Percentiles rank a stretch among this genome's conserved stretches.
These are phyloP conservation scores for Acacia acuminata DNA, from an alignment of 306 rosid genomes.

Conservation along the genomic window DNA sequence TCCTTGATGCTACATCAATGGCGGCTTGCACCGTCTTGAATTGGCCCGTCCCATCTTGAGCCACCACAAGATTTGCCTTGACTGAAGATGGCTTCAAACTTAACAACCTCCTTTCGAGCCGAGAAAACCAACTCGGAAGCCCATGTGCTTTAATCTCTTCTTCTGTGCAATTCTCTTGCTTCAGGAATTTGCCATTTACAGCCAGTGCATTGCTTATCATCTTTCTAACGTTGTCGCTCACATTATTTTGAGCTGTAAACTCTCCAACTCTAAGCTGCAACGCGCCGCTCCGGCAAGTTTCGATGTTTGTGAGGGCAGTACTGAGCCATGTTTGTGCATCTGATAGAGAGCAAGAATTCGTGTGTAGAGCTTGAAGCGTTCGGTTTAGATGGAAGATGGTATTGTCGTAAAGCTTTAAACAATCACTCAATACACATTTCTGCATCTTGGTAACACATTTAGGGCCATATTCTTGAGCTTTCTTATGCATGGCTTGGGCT, in stretches of 20 bases:
- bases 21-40: slow-evolving; percentile 69
- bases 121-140: slow-evolving; percentile 65
- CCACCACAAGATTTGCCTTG: slow-evolving; percentile 65
- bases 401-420: slow-evolving; percentile 64
- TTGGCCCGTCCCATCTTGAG: slow-evolving; percentile 82
- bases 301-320: slow-evolving; percentile 73
- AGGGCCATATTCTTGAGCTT: slow-evolving; percentile 22
- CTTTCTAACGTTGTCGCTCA: slow-evolving; percentile 50
- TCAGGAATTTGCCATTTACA: background rate
- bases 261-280: slow-evolving; percentile 46
- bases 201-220: slow-evolving; percentile 68
- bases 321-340: slow-evolving; percentile 96
- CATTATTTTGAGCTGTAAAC: slow-evolving; percentile 30
- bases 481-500: slow-evolving; percentile 33
- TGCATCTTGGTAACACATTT: slow-evolving; percentile 29
- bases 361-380: slow-evolving; percentile 47
- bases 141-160: background rate
- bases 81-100: background rate
- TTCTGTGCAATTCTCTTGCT: background rate
- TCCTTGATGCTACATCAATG: slow-evolving; percentile 55
- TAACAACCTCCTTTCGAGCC: slow-evolving; percentile 54
- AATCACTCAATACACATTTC: slow-evolving; percentile 54
- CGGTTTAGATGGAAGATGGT: slow-evolving; percentile 64
- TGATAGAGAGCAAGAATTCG: slow-evolving; percentile 24
- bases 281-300: slow-evolving; percentile 53